Conservation (phyloP, 768 basidiomycete genomes). For the Tricholoma matsutake region DNA sequence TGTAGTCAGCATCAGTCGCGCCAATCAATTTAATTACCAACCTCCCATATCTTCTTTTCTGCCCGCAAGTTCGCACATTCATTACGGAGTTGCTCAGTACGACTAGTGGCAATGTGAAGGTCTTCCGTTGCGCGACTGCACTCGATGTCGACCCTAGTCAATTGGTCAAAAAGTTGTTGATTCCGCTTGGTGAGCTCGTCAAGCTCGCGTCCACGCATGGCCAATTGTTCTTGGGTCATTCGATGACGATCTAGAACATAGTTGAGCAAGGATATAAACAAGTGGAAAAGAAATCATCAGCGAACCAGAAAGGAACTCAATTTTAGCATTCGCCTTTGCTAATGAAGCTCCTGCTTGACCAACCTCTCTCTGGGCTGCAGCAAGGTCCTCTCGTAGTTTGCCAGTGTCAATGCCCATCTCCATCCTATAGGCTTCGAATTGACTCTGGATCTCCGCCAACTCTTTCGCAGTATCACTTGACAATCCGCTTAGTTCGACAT, state of each 20-base stretch:
- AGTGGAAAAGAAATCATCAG: constrained; percentile 9
- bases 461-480: constrained; percentile 49
- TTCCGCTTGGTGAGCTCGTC: constrained; percentile 67
- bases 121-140: constrained; percentile 68
- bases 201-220: constrained; percentile 59
- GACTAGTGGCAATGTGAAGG: constrained; percentile 52
- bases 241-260: constrained; percentile 56
- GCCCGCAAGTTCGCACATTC: constrained; percentile 87
- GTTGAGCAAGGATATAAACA: constrained; percentile 7
- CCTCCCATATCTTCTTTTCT: constrained; percentile 94
- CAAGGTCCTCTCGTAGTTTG: constrained; percentile 68
- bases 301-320: constrained; percentile 74
- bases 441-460: constrained; percentile 68
- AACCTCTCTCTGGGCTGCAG: constrained; percentile 61
- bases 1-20: background rate
- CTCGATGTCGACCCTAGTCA: constrained; percentile 72
- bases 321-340: constrained; percentile 82
- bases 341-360: constrained; percentile 62
- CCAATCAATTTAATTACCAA: constrained; percentile 26
- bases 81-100: constrained; percentile 75
- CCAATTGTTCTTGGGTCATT: constrained; percentile 67
- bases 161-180: constrained; percentile 69
- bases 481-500: constrained; percentile 7
- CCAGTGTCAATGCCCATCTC: constrained; percentile 81
- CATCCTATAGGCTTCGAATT: constrained; percentile 75